Evolutionary conservation across 1,139 yeast species (phyloP).

Genomic region (Debaryomycetaceae sp.): DNA sequence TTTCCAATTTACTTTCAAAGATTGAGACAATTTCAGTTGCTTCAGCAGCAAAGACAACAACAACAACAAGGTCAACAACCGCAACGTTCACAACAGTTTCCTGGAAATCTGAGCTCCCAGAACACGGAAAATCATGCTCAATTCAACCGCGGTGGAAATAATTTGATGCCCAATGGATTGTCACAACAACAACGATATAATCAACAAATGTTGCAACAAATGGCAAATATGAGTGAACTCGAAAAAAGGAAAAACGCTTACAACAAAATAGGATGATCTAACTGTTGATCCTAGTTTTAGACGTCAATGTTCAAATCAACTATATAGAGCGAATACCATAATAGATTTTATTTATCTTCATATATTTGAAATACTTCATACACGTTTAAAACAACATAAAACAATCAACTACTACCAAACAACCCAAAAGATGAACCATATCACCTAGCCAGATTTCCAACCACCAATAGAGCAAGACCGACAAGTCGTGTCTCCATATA

Average conservation of each 20-base stretch:
- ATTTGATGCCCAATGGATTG: slow-evolving; percentile 9
- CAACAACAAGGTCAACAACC: slow-evolving; percentile 14
- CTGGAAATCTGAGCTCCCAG: not conserved
- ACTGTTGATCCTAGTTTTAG: no score
- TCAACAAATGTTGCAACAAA: slow-evolving; percentile 20
- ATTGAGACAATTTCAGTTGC: slow-evolving; percentile 38
- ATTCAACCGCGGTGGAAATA: not conserved
- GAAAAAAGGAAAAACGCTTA: slow-evolving; percentile 10
- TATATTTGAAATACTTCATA: not conserved
- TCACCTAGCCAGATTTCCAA: no score
- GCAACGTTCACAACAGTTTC: slow-evolving; percentile 3
- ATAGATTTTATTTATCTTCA: no score
- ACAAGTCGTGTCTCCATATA: no score
- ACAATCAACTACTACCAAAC: not conserved
- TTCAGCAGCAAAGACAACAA: slow-evolving; percentile 36
- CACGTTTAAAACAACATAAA: not conserved
- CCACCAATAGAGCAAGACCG: no score
- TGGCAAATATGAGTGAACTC: slow-evolving; percentile 11
- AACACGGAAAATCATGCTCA: not conserved
- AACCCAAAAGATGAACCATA: no score
- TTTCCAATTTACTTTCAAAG: slow-evolving; percentile 46
- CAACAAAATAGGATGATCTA: slow-evolving; percentile 4
- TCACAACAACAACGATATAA: slow-evolving; percentile 13
- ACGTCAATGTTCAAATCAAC: no score
- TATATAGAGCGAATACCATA: no score